Conservation (phyloP, 805 yeast species). For the Nakazawaea wickerhamii region DNA sequence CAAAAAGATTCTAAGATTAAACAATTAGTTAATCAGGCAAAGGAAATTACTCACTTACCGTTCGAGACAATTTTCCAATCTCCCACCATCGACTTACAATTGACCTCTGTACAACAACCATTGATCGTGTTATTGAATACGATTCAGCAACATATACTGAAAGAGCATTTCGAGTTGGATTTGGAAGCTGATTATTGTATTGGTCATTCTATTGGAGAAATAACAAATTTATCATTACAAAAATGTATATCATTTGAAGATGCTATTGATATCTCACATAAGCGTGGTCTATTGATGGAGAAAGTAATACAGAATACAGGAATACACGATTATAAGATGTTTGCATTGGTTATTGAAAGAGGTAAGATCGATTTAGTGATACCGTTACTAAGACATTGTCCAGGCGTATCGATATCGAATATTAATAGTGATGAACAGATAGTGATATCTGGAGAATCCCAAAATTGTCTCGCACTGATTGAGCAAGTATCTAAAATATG, state of each 20-base stretch:
- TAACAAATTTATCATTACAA: slow-evolving; percentile 25
- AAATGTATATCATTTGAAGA: slow-evolving; percentile 20
- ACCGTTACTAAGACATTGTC: background rate
- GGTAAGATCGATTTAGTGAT: slow-evolving; percentile 18
- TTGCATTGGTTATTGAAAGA: slow-evolving; percentile 25
- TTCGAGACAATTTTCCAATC: slow-evolving; percentile 12
- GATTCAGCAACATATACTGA: slow-evolving; percentile 18
- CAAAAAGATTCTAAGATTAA: slow-evolving; percentile 13
- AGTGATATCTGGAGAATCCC: slow-evolving; percentile 25
- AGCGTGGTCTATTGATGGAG: slow-evolving; percentile 30
- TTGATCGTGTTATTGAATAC: slow-evolving; percentile 23
- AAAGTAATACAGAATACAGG: slow-evolving; percentile 21
- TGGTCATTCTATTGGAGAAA: slow-evolving; percentile 34
- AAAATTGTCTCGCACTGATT: slow-evolving; percentile 16
- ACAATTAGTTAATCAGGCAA: slow-evolving; percentile 16
- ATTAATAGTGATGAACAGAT: slow-evolving; percentile 29
- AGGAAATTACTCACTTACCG: slow-evolving; percentile 13
- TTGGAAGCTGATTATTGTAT: slow-evolving; percentile 20
- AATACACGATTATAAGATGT: slow-evolving; percentile 31
- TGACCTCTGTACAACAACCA: slow-evolving; percentile 28
- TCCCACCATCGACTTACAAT: slow-evolving; percentile 15
- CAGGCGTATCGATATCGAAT: slow-evolving; percentile 22
- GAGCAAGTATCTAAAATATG: slow-evolving; percentile 12
- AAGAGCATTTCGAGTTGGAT: slow-evolving; percentile 18
- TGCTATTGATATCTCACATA: slow-evolving; percentile 22